phyloP scores from a whole-genome alignment of 805 yeast genomes.

The Pichia gijzeniarum region DNA sequence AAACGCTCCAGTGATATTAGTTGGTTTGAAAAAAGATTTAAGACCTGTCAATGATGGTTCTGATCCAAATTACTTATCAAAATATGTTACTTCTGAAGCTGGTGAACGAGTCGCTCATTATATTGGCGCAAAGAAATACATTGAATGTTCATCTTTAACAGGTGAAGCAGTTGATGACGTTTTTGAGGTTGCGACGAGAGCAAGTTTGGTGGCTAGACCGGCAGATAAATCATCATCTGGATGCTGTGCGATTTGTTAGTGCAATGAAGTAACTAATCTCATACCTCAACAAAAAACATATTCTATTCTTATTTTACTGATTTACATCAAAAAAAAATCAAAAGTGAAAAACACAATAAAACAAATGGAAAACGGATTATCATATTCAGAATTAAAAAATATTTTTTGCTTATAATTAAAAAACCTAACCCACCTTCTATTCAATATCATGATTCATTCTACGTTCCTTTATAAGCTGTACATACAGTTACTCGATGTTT shows the following conservation, averaged over 20 bases:
- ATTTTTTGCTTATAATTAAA: too few species aligned
- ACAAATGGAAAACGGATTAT: too few species aligned
- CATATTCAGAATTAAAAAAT: too few species aligned
- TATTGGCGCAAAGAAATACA: constrained; percentile 76
- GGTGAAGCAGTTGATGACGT: constrained; percentile 96
- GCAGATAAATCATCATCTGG: constrained; percentile 35
- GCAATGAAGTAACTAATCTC: not conserved
- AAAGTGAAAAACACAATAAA: too few species aligned
- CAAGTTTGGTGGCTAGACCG: constrained; percentile 56
- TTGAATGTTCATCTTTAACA: constrained; percentile 87
- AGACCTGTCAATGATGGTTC: constrained; percentile 37
- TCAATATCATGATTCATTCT: too few species aligned
- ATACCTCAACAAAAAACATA: too few species aligned
- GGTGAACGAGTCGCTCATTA: constrained; percentile 68
- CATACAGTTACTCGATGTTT: not conserved
- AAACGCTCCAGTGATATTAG: constrained; percentile 64
- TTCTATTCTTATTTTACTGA: too few species aligned
- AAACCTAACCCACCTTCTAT: too few species aligned
- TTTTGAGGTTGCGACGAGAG: constrained; percentile 84
- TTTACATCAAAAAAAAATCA: too few species aligned
- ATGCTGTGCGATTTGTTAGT: constrained; percentile 35
- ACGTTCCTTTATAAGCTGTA: too few species aligned
- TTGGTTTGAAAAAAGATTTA: constrained; percentile 82
- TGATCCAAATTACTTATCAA: constrained; percentile 29
- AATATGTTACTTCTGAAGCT: constrained; percentile 47